Evolutionary conservation across 176 grass and related monocot genomes (phyloP), one percentile per base, ranked within the genome.

Genomic region (Triticum monococcum): DNA sequence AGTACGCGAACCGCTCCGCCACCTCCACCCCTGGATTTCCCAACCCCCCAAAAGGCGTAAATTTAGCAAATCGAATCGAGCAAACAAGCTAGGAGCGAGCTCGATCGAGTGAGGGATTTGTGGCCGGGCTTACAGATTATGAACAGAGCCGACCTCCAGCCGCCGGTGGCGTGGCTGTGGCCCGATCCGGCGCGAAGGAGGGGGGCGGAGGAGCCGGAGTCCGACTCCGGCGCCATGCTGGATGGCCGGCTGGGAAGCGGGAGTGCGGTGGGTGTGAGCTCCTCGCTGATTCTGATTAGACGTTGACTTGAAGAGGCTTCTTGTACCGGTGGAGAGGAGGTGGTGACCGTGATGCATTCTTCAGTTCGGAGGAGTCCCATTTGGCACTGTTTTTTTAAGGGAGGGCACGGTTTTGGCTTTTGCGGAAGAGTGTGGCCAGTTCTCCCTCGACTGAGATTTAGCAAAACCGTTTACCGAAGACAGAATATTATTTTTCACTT

Each of bases 1-100:
- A 90, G 82, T 87, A 92, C 0, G 94, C 88, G 72, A 88, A 92
- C 54, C 90, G 81, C 86, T 93, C 81, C 25, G 90, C 92, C 20
- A 68, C 82, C 81, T 94, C 92, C 83, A 94, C 84, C 89, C 89
- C 92, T 94, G 17, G 5, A 52, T 18, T 20, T 9, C 13, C 65
- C 23, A 22, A 28, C 0, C 41, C 13, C 5, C 9, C 16, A 83
- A 28, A 45, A 8, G 1, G 7, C 3, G 17, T 1, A 6, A 17
- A 4, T 12, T 12, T 16, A 84, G 65, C 64, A 5, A 83, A 41
- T 4, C 30, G 31, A 70, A 28, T 65, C 43, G 17, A 76, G 73
- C 24, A 28, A 75, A 12, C 1, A 14, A 52, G 43, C 72, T 31
- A 75, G 43, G 72, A 75, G 45, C 14, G 65, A 52, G 20, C 9